These are phyloP conservation scores for Cubamyces lactineus DNA, from an alignment of 768 basidiomycete species.

Conservation along the genomic window DNA sequence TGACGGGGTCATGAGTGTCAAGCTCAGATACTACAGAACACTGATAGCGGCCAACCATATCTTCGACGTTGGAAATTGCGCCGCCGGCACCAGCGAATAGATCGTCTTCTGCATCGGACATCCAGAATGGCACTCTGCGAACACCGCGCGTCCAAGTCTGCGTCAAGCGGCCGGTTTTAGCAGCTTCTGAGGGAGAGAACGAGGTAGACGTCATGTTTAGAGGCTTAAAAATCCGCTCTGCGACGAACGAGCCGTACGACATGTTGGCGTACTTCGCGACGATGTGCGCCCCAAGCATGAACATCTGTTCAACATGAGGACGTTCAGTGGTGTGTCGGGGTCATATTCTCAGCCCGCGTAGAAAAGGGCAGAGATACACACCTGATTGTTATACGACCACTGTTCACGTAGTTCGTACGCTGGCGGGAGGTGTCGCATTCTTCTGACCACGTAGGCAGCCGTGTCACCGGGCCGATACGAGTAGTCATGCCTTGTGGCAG, in stretches of 20 bases:
- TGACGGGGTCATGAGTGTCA: slow-evolving; percentile 19
- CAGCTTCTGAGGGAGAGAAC: slow-evolving; percentile 40
- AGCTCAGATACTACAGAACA: no score
- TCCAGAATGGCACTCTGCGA: slow-evolving; percentile 39
- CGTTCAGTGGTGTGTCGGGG: not conserved
- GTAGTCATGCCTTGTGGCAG: slow-evolving; percentile 37
- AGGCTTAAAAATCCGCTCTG: slow-evolving; percentile 44
- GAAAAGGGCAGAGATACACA: not conserved
- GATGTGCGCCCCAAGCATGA: slow-evolving; percentile 38
- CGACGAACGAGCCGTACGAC: slow-evolving; percentile 44
- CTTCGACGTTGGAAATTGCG: slow-evolving; percentile 44
- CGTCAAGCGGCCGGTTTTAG: slow-evolving; percentile 36
- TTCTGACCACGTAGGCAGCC: slow-evolving; percentile 26
- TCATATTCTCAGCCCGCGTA: not conserved
- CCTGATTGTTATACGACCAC: slow-evolving; percentile 45
- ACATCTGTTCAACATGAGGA: slow-evolving; percentile 39
- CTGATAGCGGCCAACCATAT: slow-evolving; percentile 40
- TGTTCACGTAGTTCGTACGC: slow-evolving; percentile 41
- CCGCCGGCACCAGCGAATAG: slow-evolving; percentile 45
- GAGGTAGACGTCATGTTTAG: slow-evolving; percentile 47
- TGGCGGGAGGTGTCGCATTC: slow-evolving; percentile 36
- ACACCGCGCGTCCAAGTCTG: slow-evolving; percentile 39
- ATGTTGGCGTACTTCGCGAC: slow-evolving; percentile 38
- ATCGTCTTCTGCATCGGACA: slow-evolving; percentile 33
- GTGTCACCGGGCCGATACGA: slow-evolving; percentile 37